Percentiles rank a stretch among this genome's conserved stretches.
Evolutionary conservation across 305 asterid genomes (phyloP).

Genomic region (Fraxinus dipetala): DNA sequence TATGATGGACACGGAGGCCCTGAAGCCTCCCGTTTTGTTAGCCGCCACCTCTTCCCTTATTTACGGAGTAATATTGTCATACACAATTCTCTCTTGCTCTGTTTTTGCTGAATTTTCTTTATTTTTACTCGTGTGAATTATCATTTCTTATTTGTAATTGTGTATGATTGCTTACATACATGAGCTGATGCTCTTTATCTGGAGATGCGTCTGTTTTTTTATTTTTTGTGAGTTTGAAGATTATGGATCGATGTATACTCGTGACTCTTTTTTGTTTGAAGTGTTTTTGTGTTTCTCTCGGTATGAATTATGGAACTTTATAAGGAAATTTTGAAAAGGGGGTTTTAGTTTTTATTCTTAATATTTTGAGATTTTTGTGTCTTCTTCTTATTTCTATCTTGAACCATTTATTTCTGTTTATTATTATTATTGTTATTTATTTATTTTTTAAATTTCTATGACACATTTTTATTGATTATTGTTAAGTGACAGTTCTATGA

Average conservation of each 20-base stretch:
- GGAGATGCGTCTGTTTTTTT: background rate
- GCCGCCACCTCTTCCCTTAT: slow-evolving; percentile 70
- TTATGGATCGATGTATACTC: background rate
- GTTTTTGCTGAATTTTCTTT: background rate
- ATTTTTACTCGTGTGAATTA: background rate
- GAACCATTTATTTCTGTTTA: background rate
- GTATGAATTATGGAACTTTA: background rate
- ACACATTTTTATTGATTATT: background rate
- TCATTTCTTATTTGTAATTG: background rate
- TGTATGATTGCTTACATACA: background rate
- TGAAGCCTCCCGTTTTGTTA: slow-evolving; percentile 89
- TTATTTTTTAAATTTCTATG: background rate
- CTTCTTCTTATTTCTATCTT: background rate
- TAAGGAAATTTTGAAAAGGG: background rate
- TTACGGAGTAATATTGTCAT: slow-evolving; percentile 46
- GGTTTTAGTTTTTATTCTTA: background rate
- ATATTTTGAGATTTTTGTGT: background rate
- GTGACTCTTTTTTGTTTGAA: background rate
- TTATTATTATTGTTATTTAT: background rate
- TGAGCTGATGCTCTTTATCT: background rate
- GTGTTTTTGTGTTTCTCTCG: background rate
- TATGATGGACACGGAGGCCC: slow-evolving; percentile 99
- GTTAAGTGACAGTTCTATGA: background rate
- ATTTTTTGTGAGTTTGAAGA: background rate
- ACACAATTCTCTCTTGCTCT: background rate